phyloP scores from a whole-genome alignment of 2,329 filamentous ascomycete genomes.

The Spiromastix sp. region DNA sequence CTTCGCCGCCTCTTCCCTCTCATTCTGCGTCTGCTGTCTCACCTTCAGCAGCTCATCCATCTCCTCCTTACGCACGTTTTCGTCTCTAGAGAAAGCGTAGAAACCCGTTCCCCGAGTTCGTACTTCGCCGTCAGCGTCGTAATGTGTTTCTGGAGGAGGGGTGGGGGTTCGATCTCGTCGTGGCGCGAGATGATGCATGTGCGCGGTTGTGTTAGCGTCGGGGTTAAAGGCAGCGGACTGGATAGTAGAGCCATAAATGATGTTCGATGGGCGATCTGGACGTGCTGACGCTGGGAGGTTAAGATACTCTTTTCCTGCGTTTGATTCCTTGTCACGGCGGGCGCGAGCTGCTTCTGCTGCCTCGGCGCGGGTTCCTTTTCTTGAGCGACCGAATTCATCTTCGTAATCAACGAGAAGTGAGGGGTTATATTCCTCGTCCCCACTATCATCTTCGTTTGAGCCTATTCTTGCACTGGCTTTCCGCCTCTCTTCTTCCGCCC shows the following conservation, averaged over 20 bases:
- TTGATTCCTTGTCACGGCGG: constrained; percentile 7
- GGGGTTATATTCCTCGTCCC: constrained; percentile 33
- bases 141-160: constrained; percentile 71
- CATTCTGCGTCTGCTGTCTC: constrained; percentile 56
- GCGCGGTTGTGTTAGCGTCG: constrained; percentile 49
- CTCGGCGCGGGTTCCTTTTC: constrained; percentile 61
- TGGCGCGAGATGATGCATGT: constrained; percentile 68
- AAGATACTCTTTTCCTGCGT: constrained; percentile 12
- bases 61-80: constrained; percentile 55
- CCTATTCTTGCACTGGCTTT: constrained; percentile 13
- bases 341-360: constrained; percentile 52
- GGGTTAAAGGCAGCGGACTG: constrained; percentile 77
- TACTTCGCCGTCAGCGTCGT: constrained; percentile 75
- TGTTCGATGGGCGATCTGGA: constrained; percentile 48
- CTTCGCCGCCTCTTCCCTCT: constrained; percentile 46
- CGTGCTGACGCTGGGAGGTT: constrained; percentile 17
- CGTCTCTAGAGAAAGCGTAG: constrained; percentile 76
- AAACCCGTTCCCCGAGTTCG: constrained; percentile 84
- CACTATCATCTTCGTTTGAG: constrained; percentile 27
- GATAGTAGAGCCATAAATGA: constrained; percentile 80
- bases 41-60: constrained; percentile 65
- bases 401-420: constrained; percentile 71
- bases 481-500: constrained; percentile 57
- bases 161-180: constrained; percentile 72
- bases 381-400: constrained; percentile 84